Conservation (phyloP, 2,329 filamentous ascomycete species). For the Pezicula neosporulosa region DNA sequence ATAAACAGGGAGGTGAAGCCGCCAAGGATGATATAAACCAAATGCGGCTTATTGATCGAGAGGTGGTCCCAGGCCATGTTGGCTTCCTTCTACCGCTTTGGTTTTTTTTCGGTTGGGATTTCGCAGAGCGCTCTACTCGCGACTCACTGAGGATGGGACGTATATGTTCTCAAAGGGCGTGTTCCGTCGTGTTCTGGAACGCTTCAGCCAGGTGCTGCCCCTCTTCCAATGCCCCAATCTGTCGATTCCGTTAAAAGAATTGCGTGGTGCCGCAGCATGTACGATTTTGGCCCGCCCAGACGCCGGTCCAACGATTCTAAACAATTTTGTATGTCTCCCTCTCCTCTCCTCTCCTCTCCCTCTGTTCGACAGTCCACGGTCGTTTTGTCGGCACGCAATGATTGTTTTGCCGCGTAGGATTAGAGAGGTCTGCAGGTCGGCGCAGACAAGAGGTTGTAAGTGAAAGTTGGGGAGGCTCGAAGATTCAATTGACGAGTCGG, state of each 20-base stretch:
- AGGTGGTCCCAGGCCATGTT: conserved; percentile 73
- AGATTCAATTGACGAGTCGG: no score
- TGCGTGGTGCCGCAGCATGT: neutral
- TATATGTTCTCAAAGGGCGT: neutral
- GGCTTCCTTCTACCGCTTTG: neutral
- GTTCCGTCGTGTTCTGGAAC: neutral
- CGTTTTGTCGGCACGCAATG: no score
- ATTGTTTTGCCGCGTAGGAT: no score
- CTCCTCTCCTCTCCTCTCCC: no score
- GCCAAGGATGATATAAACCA: conserved; percentile 98
- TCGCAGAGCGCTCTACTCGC: neutral
- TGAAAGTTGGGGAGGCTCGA: no score
- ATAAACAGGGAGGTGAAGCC: conserved; percentile 98
- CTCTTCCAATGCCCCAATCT: conserved; percentile 11
- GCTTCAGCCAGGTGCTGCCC: neutral
- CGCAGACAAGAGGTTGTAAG: no score
- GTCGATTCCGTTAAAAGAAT: conserved; percentile 5
- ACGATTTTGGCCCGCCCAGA: neutral
- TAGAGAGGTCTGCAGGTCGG: no score
- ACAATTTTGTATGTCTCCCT: no score
- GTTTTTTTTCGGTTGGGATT: neutral
- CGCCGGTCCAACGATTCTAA: neutral
- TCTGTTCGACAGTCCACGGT: no score
- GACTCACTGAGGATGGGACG: neutral
- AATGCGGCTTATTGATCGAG: conserved; percentile 86